A percentile compares a stretch with the other conserved stretches of the same genome.
Evolutionary conservation across 2,329 filamentous ascomycete species (phyloP).

Genomic region (Chaetomium sp.): DNA sequence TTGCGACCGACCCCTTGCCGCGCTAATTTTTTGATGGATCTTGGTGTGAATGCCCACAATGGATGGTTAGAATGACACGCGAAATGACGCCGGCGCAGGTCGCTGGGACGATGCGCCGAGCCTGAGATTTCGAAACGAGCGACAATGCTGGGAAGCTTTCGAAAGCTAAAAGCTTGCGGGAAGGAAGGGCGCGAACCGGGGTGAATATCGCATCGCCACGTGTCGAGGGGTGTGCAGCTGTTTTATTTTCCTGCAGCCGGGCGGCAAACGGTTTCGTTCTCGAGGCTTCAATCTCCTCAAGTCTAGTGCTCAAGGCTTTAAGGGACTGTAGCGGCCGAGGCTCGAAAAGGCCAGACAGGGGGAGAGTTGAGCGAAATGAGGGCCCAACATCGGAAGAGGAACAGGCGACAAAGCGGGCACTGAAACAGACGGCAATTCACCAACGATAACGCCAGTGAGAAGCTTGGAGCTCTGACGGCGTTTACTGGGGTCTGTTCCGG

Average conservation of each 20-base stretch:
- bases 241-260: no score
- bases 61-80: background rate
- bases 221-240: no score
- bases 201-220: no score
- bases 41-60: background rate
- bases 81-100: background rate
- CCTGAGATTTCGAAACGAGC: background rate
- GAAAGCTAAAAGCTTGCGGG: no score
- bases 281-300: no score
- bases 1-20: background rate
- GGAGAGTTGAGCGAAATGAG: background rate
- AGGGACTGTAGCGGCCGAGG: no score
- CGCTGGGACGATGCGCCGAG: background rate
- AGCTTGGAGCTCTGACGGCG: background rate
- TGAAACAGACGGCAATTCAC: background rate
- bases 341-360: background rate
- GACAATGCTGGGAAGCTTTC: background rate
- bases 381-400: background rate
- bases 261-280: no score
- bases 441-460: background rate
- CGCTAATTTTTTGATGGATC: background rate
- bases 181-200: no score
- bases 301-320: no score
- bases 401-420: background rate
- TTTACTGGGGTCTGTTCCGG: background rate